A percentile compares a stretch with the other conserved stretches of the same genome.
These are phyloP conservation scores for Aureobasidium uvarum DNA, from an alignment of 2,329 filamentous ascomycete species.

Conservation along the genomic window DNA sequence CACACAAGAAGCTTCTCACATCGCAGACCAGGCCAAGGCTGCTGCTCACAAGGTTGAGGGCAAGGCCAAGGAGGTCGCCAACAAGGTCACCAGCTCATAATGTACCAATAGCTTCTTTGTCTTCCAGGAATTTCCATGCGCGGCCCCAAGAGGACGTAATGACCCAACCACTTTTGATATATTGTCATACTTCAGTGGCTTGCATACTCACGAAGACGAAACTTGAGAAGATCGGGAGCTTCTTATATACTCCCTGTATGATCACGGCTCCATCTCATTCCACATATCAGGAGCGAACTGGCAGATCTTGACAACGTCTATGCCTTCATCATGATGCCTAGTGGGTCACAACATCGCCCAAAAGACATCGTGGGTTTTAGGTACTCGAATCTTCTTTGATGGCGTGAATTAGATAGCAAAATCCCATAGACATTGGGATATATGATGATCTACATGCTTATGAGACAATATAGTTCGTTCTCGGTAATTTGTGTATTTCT, in stretches of 20 bases:
- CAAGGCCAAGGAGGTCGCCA: slow-evolving; percentile 35
- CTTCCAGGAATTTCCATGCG: not conserved
- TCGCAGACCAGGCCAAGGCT: slow-evolving; percentile 27
- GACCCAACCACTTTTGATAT: not conserved
- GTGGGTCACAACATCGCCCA: not conserved
- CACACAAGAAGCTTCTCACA: slow-evolving; percentile 18
- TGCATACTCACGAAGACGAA: too few species aligned
- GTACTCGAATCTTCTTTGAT: not conserved
- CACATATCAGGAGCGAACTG: not conserved
- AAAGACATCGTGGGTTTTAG: too few species aligned
- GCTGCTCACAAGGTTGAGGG: slow-evolving; percentile 31
- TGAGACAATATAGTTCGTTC: not conserved
- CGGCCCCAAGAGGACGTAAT: not conserved
- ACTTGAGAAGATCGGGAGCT: not conserved
- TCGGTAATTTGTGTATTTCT: not conserved
- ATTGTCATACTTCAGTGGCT: not conserved
- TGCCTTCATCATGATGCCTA: not conserved
- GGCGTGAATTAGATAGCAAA: not conserved
- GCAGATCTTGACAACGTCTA: not conserved
- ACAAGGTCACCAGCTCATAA: slow-evolving; percentile 27
- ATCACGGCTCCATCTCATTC: not conserved
- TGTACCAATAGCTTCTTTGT: not conserved
- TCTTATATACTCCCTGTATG: not conserved
- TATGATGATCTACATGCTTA: not conserved
- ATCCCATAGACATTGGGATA: not conserved